Evolutionary conservation across 257 asterid genomes (phyloP), one percentile per base, ranked within the genome.

Genomic region (Ocimum tenuiflorum): DNA sequence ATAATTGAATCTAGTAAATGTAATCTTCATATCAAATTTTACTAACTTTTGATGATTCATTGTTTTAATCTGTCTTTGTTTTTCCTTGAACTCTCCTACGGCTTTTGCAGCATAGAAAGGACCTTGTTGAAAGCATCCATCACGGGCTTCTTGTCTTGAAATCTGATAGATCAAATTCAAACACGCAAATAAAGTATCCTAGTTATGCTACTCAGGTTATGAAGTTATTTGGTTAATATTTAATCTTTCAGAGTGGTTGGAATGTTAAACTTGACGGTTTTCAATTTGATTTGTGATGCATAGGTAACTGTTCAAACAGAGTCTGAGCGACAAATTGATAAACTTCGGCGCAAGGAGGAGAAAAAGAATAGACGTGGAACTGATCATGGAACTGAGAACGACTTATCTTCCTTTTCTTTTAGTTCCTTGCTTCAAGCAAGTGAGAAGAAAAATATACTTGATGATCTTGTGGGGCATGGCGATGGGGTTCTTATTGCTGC

Each of bases 301-400:
- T 74, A 89, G 99, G 99, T 89, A 55, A 92, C 97, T 52, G 95
- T 92, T 52, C 99, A 92, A 77, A 92, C 95, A 29, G 96, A 89
- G 79, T 86, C 97, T 69, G 97, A 78, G 55, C 73, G 68, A 51
- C 96, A 87, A 80, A 79, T 92, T 75, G 99, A 89, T 77, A 92
- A 87, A 83, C 91, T 92, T 70, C 89, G 97, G 43, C 96, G 96
- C 61, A 89, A 87, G 84, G 99, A 92, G 81, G 97, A 92, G 69
- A 92, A 84, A 67, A 92, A 81, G 80, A 87, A 84, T 58, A 87
- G 94, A 63, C 95, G 94, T 67, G 90, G 88, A 71, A 65, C 83
- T 19, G 95, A 89, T 68, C 81, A 85, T 41, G 96, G 85, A 72
- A 73, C 69, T 69, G 99, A 87, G 66, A 80, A 73, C 38, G 90